Percentiles rank a stretch among this genome's conserved stretches.
phyloP scores from a whole-genome alignment of 2,329 filamentous ascomycete genomes.

The Sporothrix dimorphospora region DNA sequence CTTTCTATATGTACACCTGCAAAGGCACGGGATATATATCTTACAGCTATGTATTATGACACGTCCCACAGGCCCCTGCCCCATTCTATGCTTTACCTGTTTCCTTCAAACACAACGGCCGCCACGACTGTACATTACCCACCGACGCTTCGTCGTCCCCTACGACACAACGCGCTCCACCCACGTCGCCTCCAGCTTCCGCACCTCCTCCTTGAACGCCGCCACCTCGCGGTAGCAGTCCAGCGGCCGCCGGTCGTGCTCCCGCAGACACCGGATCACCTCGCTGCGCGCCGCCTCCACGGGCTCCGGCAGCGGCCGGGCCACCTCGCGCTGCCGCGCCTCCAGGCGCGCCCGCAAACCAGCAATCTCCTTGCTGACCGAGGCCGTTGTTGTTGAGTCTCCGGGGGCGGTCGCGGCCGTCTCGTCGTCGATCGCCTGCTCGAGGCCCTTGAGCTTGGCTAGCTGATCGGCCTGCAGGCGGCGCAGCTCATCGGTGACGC shows the following conservation, averaged over 20 bases:
- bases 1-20: slow-evolving; percentile 25
- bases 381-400: slow-evolving; percentile 32
- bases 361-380: slow-evolving; percentile 63
- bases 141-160: neutral
- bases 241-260: slow-evolving; percentile 83
- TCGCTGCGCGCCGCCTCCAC: slow-evolving; percentile 76
- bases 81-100: neutral
- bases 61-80: slow-evolving; percentile 2
- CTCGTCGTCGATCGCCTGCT: slow-evolving; percentile 36
- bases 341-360: slow-evolving; percentile 63
- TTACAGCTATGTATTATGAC: slow-evolving; percentile 22
- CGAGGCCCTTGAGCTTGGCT: slow-evolving; percentile 63
- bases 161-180: slow-evolving; percentile 75
- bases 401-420: neutral
- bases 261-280: slow-evolving; percentile 77
- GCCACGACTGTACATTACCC: neutral
- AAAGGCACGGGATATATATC: slow-evolving; percentile 23
- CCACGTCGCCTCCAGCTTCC: slow-evolving; percentile 82
- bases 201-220: slow-evolving; percentile 85
- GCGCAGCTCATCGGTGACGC: slow-evolving; percentile 83
- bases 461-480: slow-evolving; percentile 73
- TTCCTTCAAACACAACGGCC: neutral
- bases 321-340: slow-evolving; percentile 64
- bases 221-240: slow-evolving; percentile 96
- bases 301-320: slow-evolving; percentile 66